Evolutionary conservation across 345 rosid genomes (phyloP).

Genomic region (rapeseed (Brassica napus)): Da-Ae NC_063449.1:35854001-35854500

Average conservation of each 20-base stretch:
- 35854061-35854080: not conserved
- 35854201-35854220: too few relatives aligned
- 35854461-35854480: not conserved
- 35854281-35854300: too few relatives aligned
- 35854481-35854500: not conserved
- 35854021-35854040: not conserved
- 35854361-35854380: not conserved
- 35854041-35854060: not conserved
- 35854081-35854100: not conserved
- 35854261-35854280: too few relatives aligned
- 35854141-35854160: too few relatives aligned
- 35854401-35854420: not conserved
- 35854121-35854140: not conserved
- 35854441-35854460: not conserved
- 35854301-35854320: not conserved
- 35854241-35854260: too few relatives aligned
- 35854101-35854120: not conserved
- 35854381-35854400: not conserved
- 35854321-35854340: not conserved
- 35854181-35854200: too few relatives aligned
- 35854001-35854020: not conserved
- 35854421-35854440: not conserved
- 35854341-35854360: not conserved
- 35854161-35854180: too few relatives aligned
- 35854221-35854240: too few relatives aligned